These are phyloP conservation scores for Mycosphaerelloides madeirae DNA, from an alignment of 2,329 filamentous ascomycete genomes.

Conservation along the genomic window DNA sequence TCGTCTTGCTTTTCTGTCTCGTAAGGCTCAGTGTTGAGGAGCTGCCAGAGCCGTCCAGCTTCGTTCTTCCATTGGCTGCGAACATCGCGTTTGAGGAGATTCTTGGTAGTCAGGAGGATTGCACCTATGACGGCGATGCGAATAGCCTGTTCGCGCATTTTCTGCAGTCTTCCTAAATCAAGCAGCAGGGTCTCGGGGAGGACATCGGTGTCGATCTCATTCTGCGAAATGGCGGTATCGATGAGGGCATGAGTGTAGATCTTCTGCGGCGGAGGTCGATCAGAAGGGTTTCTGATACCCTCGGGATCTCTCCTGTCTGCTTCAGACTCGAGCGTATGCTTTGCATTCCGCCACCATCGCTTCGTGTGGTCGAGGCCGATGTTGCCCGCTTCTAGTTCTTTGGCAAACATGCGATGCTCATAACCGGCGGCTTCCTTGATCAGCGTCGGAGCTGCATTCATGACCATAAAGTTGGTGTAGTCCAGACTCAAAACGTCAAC, in stretches of 20 bases:
- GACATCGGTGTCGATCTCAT: conserved; percentile 47
- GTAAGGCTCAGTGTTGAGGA: conserved; percentile 59
- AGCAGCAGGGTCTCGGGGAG: conserved; percentile 71
- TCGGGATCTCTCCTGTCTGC: conserved; percentile 65
- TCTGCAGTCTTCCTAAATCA: conserved; percentile 59
- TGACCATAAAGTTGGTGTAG: conserved; percentile 75
- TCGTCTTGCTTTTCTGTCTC: conserved; percentile 35
- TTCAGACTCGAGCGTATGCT: conserved; percentile 61
- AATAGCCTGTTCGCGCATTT: conserved; percentile 54
- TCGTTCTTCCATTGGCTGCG: conserved; percentile 72
- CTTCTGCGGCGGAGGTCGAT: conserved; percentile 61
- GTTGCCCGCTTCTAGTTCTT: conserved; percentile 56
- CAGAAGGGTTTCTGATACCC: conserved; percentile 57
- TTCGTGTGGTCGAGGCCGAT: conserved; percentile 58
- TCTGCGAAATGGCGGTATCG: conserved; percentile 66
- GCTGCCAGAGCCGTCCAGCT: conserved; percentile 63
- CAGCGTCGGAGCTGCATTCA: conserved; percentile 65
- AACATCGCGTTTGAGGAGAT: conserved; percentile 74
- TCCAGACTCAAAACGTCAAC: conserved; percentile 75
- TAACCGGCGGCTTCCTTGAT: conserved; percentile 68
- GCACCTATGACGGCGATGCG: conserved; percentile 69
- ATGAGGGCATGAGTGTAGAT: conserved; percentile 73
- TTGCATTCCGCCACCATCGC: conserved; percentile 61
- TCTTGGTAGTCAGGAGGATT: conserved; percentile 75
- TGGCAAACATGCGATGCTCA: conserved; percentile 66